phyloP scores from a whole-genome alignment of 495 filamentous ascomycete species.

The Glarea lozoyensis region DNA sequence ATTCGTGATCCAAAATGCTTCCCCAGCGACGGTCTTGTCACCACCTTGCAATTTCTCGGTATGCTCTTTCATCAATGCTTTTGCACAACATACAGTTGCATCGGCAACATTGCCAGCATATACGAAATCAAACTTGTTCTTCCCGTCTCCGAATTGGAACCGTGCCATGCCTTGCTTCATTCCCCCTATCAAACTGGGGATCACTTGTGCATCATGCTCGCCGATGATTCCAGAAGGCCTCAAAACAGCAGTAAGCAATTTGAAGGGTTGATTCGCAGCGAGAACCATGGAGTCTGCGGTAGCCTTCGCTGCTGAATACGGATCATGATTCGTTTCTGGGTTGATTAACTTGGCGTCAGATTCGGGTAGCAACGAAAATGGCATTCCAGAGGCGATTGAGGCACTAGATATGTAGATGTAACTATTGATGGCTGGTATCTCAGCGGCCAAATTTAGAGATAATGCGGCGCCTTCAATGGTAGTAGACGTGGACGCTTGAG shows the following conservation, averaged over 20 bases:
- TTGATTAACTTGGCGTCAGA: neutral
- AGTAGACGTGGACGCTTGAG: neutral
- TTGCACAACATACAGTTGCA: conserved; percentile 60
- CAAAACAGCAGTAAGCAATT: conserved; percentile 64
- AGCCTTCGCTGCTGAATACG: conserved; percentile 42
- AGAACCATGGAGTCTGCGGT: conserved; percentile 78
- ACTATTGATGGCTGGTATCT: neutral
- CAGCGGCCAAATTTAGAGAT: neutral
- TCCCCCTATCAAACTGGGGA: conserved; percentile 53
- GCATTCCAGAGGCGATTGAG: neutral
- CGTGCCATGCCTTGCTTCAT: conserved; percentile 54
- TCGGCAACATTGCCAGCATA: conserved; percentile 72
- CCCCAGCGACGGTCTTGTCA: conserved; percentile 65
- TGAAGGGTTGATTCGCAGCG: conserved; percentile 54
- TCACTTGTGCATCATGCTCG: conserved; percentile 60
- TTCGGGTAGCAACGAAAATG: neutral
- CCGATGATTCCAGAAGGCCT: conserved; percentile 84
- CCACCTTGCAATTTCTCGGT: neutral
- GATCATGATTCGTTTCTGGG: neutral
- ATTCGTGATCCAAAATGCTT: conserved; percentile 92
- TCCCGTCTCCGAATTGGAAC: conserved; percentile 77
- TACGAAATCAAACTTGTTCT: conserved; percentile 77
- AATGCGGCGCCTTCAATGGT: neutral
- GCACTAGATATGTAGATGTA: conserved; percentile 1
- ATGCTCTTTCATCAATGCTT: conserved; percentile 50